Evolutionary conservation across 2,329 filamentous ascomycete species (phyloP).

Genomic region (Thermothelomyces thermophilus): DNA sequence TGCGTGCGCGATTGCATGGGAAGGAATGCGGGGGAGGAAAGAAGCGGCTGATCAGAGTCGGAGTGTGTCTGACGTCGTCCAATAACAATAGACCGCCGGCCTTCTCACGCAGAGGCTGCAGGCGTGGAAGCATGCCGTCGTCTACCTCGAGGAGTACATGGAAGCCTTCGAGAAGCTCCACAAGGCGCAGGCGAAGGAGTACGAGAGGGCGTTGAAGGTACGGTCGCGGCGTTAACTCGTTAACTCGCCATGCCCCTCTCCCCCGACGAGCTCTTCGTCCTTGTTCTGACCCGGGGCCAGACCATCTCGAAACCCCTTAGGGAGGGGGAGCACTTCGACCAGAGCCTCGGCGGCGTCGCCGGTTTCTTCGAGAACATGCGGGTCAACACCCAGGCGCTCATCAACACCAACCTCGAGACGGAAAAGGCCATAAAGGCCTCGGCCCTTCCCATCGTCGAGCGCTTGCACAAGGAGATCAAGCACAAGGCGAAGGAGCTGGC

Average conservation of each 20-base stretch:
- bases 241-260: no score
- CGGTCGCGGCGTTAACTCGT: no score
- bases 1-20: constrained; percentile 22
- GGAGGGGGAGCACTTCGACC: constrained; percentile 90
- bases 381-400: constrained; percentile 82
- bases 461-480: constrained; percentile 94
- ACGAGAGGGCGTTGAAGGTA: constrained; percentile 88
- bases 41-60: background rate
- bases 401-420: constrained; percentile 84
- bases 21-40: no score
- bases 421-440: constrained; percentile 83
- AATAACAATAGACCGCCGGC: constrained; percentile 61
- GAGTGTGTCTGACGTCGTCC: constrained; percentile 1
- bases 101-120: constrained; percentile 81
- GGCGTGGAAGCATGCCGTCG: constrained; percentile 93
- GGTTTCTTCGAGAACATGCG: constrained; percentile 93
- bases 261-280: no score
- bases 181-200: constrained; percentile 81
- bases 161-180: constrained; percentile 79
- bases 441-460: constrained; percentile 81
- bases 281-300: constrained; percentile 39
- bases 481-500: constrained; percentile 87
- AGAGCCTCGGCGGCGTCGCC: constrained; percentile 77
- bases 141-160: constrained; percentile 87
- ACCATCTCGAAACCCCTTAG: constrained; percentile 78